Conservation (phyloP, 495 filamentous ascomycete genomes). For the Apodospora peruviana region DNA sequence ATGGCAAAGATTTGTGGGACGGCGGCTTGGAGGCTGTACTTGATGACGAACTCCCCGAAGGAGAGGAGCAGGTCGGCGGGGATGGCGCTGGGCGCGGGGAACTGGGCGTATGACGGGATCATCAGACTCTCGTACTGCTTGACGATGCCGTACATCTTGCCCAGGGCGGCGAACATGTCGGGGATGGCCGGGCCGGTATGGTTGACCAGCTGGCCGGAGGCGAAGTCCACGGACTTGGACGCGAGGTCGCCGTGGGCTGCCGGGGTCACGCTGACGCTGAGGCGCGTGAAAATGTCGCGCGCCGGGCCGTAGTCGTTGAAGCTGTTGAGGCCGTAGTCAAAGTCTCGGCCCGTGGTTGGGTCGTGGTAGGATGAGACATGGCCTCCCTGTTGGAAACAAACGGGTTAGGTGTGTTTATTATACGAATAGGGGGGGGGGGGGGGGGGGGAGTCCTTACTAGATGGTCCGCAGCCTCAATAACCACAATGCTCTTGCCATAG, state of each 20-base stretch:
- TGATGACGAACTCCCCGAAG: conserved; percentile 40
- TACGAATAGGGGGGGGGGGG: too few relatives aligned
- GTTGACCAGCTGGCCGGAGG: conserved; percentile 23
- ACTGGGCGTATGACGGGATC: conserved; percentile 36
- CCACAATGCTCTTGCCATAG: too few relatives aligned
- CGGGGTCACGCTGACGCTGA: conserved; percentile 24
- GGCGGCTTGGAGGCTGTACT: conserved; percentile 22
- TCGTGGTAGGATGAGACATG: conserved; percentile 39
- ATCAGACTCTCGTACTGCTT: conserved; percentile 31
- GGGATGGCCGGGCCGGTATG: conserved; percentile 12
- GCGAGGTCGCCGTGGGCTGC: conserved; percentile 10
- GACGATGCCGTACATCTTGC: conserved; percentile 32
- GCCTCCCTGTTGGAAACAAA: conserved; percentile 36
- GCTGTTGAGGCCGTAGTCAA: conserved; percentile 36
- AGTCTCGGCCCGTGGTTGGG: conserved; percentile 23
- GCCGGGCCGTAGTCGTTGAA: conserved; percentile 25
- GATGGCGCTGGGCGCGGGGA: conserved; percentile 28
- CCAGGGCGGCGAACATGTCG: conserved; percentile 27
- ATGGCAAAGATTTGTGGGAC: conserved; percentile 29
- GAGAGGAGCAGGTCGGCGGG: conserved; percentile 43
- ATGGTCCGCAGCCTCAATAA: too few relatives aligned
- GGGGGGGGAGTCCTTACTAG: too few relatives aligned
- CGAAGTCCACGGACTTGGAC: conserved; percentile 37
- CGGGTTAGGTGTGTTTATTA: too few relatives aligned
- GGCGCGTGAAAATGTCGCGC: conserved; percentile 25